These are phyloP conservation scores for Xerophyta viscosa DNA, from an alignment of 106 monocot species.

Conservation along the genomic window DNA sequence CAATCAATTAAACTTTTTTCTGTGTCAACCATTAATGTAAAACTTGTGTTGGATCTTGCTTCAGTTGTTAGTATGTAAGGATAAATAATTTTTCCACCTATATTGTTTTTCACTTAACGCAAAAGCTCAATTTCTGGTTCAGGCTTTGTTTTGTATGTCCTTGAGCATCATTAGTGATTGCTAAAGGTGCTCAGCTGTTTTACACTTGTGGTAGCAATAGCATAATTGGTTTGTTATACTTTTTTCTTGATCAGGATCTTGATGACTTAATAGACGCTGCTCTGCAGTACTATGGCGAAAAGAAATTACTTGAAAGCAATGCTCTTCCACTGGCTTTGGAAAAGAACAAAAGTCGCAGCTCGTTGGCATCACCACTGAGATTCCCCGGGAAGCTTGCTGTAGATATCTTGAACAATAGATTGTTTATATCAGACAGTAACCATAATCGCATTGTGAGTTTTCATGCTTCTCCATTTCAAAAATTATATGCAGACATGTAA, in stretches of 20 bases:
- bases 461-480: too few species aligned
- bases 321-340: conserved; percentile 70
- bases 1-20: too few species aligned
- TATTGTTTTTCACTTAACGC: too few species aligned
- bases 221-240: conserved; percentile 13
- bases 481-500: too few species aligned
- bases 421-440: conserved; percentile 97
- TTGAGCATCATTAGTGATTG: too few species aligned
- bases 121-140: too few species aligned
- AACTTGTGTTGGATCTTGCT: too few species aligned
- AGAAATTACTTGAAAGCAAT: conserved; percentile 43
- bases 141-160: too few species aligned
- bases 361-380: conserved; percentile 65
- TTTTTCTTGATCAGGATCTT: conserved; percentile 53
- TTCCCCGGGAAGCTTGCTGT: conserved; percentile 89
- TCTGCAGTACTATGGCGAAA: conserved; percentile 79
- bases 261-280: conserved; percentile 85
- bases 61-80: too few species aligned
- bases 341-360: conserved; percentile 52
- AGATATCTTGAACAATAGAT: conserved; percentile 70
- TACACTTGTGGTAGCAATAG: neutral
- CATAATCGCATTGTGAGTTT: conserved; percentile 92
- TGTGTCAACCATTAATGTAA: too few species aligned
- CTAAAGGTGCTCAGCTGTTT: too few species aligned
- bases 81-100: too few species aligned